A percentile compares a stretch with the other conserved stretches of the same genome.
Evolutionary conservation across 139 green algal species (phyloP).

Genomic region (Chlorella sp.): DNA sequence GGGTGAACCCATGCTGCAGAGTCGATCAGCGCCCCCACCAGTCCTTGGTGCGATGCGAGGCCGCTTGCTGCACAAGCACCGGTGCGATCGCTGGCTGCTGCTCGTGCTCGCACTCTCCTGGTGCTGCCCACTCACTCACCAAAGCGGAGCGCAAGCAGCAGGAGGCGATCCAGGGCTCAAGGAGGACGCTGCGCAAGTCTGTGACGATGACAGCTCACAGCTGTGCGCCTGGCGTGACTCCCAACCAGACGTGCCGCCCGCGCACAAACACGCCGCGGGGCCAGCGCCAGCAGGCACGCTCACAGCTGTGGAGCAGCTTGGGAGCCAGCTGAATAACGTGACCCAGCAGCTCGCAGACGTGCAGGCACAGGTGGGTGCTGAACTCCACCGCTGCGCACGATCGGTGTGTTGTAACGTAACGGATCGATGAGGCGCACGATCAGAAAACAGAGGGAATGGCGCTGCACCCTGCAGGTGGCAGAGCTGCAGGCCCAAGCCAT

Average conservation of each 20-base stretch:
- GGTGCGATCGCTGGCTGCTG: too few species aligned
- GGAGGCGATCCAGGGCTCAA: background rate
- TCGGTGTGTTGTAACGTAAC: background rate
- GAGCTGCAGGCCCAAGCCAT: background rate
- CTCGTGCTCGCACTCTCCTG: too few species aligned
- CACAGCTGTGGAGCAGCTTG: background rate
- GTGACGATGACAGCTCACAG: background rate
- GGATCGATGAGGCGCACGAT: background rate
- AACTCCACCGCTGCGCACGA: background rate
- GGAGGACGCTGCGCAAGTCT: background rate
- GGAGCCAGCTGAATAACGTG: background rate
- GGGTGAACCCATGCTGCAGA: too few species aligned
- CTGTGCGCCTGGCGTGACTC: too few species aligned
- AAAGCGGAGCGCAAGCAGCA: background rate
- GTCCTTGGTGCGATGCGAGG: too few species aligned
- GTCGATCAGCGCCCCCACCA: too few species aligned
- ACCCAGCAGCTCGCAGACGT: background rate
- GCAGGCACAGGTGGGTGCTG: background rate
- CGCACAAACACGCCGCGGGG: background rate
- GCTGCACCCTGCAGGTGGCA: background rate
- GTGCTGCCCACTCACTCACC: too few species aligned
- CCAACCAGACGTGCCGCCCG: too few species aligned
- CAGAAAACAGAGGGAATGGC: too few species aligned
- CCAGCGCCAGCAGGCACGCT: background rate
- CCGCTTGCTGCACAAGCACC: too few species aligned